Conservation (phyloP, 495 filamentous ascomycete species). For the Rusavskia elegans region DNA sequence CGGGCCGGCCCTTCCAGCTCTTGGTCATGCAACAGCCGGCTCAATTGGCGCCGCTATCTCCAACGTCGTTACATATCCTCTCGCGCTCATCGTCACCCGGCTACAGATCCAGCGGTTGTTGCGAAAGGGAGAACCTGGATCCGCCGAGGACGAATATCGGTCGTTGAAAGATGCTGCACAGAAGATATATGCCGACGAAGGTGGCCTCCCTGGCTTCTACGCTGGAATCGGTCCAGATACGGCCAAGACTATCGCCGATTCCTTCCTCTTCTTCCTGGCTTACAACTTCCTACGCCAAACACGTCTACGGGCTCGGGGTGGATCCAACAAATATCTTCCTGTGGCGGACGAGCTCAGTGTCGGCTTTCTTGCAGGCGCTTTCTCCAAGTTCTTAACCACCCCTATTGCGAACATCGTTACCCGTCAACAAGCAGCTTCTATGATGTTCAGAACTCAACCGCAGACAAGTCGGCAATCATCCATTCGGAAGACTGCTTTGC, state of each 20-base stretch:
- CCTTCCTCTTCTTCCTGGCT: constrained; percentile 72
- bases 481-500: constrained; percentile 41
- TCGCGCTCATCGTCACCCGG: constrained; percentile 71
- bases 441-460: constrained; percentile 18
- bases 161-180: constrained; percentile 49
- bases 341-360: constrained; percentile 60
- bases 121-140: constrained; percentile 20
- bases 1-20: constrained; percentile 51
- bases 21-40: constrained; percentile 79
- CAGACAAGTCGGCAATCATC: constrained; percentile 14
- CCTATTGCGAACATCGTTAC: constrained; percentile 76
- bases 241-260: constrained; percentile 55
- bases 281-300: constrained; percentile 55
- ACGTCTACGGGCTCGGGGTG: constrained; percentile 32
- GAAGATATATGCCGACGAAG: constrained; percentile 58
- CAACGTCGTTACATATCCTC: constrained; percentile 64
- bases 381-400: constrained; percentile 63
- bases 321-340: constrained; percentile 36
- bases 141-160: constrained; percentile 34
- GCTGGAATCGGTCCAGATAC: constrained; percentile 58
- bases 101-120: constrained; percentile 66
- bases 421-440: constrained; percentile 53
- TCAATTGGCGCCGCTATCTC: constrained; percentile 66
- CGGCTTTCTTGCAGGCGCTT: constrained; percentile 62
- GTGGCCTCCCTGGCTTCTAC: constrained; percentile 56